phyloP scores from a whole-genome alignment of 2,329 filamentous ascomycete genomes.

The Xylariaceae sp. region DNA sequence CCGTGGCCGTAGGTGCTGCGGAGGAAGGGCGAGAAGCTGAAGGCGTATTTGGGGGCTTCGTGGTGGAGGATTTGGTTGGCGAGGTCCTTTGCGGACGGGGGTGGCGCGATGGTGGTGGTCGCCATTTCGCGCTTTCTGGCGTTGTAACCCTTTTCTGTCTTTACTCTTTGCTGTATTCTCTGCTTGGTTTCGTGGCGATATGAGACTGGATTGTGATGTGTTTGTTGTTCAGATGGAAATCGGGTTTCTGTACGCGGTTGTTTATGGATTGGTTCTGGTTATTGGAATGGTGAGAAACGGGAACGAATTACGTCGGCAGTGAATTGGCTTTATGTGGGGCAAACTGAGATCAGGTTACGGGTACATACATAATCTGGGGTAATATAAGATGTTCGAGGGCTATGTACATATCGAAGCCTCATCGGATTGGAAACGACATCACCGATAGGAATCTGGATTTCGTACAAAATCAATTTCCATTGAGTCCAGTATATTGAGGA shows the following conservation, averaged over 20 bases:
- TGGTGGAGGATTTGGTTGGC: slow-evolving; percentile 52
- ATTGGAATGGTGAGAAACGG: background rate
- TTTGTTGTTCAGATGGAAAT: background rate
- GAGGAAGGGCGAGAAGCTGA: slow-evolving; percentile 83
- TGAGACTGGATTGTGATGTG: background rate
- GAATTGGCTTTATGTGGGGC: background rate
- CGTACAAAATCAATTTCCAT: too few relatives aligned
- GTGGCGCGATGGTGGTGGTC: slow-evolving; percentile 24
- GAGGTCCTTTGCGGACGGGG: slow-evolving; percentile 30
- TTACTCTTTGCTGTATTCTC: background rate
- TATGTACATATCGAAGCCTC: background rate
- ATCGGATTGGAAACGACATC: background rate
- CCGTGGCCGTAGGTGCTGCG: slow-evolving; percentile 78
- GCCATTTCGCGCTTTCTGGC: slow-evolving; percentile 1
- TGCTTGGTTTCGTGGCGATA: background rate
- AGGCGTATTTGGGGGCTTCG: slow-evolving; percentile 55
- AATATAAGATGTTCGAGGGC: background rate
- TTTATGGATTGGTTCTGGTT: background rate
- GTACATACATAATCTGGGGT: slow-evolving; percentile 5
- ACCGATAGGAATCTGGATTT: too few relatives aligned
- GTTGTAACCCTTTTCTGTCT: background rate
- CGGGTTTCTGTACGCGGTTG: background rate
- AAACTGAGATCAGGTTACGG: background rate
- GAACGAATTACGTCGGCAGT: background rate
- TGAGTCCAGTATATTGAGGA: too few relatives aligned